Evolutionary conservation across 208 protist species (phyloP).

Genomic region (Lotmaria passim): DNA sequence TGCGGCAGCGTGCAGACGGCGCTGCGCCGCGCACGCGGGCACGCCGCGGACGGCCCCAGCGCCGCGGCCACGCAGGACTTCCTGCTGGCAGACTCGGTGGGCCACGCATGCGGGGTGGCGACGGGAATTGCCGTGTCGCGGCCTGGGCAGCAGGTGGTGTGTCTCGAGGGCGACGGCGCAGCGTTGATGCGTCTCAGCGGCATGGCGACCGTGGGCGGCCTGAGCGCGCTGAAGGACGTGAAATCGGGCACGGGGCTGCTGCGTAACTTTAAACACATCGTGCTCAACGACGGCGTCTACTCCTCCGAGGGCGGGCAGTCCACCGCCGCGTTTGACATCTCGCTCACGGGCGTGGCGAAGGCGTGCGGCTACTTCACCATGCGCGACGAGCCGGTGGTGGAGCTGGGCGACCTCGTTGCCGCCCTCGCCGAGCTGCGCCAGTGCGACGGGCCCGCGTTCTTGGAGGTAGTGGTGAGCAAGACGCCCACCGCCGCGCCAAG

Average conservation of each 20-base stretch:
- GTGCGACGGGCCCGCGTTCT: slow-evolving; percentile 70
- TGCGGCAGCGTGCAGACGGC: slow-evolving; percentile 44
- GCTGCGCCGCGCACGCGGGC: slow-evolving; percentile 16
- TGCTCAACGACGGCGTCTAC: slow-evolving; percentile 90
- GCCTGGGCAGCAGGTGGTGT: slow-evolving; percentile 65
- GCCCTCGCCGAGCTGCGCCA: slow-evolving; percentile 61
- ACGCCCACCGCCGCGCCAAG: slow-evolving; percentile 16
- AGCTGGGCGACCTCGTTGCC: slow-evolving; percentile 62
- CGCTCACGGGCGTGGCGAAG: slow-evolving; percentile 77
- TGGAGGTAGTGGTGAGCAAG: slow-evolving; percentile 79
- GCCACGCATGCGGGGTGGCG: slow-evolving; percentile 68
- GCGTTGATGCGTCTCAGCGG: slow-evolving; percentile 81
- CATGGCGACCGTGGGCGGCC: slow-evolving; percentile 51
- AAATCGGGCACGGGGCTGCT: slow-evolving; percentile 36
- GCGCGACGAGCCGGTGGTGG: slow-evolving; percentile 61
- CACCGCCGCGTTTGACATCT: slow-evolving; percentile 66
- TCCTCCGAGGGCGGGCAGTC: slow-evolving; percentile 78
- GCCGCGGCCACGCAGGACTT: slow-evolving; percentile 57
- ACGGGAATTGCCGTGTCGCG: slow-evolving; percentile 72
- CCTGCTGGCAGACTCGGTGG: slow-evolving; percentile 78
- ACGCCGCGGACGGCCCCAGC: not conserved
- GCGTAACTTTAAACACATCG: slow-evolving; percentile 83
- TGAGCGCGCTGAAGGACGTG: slow-evolving; percentile 30
- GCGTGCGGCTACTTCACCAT: slow-evolving; percentile 76
- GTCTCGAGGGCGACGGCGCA: slow-evolving; percentile 88